phyloP scores from a whole-genome alignment of 441 rosid genomes.

The Hura crepitans region DNA sequence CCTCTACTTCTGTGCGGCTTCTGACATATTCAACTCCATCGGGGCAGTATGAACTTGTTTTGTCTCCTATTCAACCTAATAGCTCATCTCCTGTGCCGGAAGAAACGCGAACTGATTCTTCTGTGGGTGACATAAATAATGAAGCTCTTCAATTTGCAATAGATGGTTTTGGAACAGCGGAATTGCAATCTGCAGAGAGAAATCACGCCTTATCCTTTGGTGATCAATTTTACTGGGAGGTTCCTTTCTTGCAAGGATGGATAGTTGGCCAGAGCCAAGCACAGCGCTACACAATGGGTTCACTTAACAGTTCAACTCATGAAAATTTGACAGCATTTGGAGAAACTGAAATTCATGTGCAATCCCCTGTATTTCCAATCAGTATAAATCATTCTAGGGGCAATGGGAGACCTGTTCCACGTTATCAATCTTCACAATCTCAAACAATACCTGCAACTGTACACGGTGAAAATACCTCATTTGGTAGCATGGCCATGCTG shows the following conservation, averaged over 20 bases:
- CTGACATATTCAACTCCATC: constrained; percentile 15
- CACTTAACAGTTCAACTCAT: constrained; percentile 38
- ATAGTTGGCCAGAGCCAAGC: constrained; percentile 69
- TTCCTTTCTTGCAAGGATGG: constrained; percentile 85
- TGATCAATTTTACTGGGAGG: constrained; percentile 63
- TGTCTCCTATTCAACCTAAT: constrained; percentile 15
- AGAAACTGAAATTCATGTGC: neutral
- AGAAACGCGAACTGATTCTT: constrained; percentile 36
- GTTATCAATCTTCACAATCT: constrained; percentile 38
- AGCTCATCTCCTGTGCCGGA: constrained; percentile 21
- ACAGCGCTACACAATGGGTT: constrained; percentile 34
- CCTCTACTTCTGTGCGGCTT: constrained; percentile 6
- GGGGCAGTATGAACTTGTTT: constrained; percentile 16
- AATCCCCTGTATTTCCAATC: constrained; percentile 31
- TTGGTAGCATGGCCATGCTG: constrained; percentile 21
- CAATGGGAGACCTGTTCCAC: constrained; percentile 49
- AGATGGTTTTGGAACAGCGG: constrained; percentile 51
- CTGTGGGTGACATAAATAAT: constrained; percentile 37
- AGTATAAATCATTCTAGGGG: constrained; percentile 40
- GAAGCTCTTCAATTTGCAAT: constrained; percentile 36
- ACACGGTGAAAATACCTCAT: constrained; percentile 42
- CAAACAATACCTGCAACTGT: constrained; percentile 19
- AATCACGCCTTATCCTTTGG: constrained; percentile 45
- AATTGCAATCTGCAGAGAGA: constrained; percentile 53
- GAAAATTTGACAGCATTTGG: constrained; percentile 29